Base-by-base conservation (phyloP, 2,329 filamentous ascomycete genomes). In the Sporothrix humicola region DNA sequence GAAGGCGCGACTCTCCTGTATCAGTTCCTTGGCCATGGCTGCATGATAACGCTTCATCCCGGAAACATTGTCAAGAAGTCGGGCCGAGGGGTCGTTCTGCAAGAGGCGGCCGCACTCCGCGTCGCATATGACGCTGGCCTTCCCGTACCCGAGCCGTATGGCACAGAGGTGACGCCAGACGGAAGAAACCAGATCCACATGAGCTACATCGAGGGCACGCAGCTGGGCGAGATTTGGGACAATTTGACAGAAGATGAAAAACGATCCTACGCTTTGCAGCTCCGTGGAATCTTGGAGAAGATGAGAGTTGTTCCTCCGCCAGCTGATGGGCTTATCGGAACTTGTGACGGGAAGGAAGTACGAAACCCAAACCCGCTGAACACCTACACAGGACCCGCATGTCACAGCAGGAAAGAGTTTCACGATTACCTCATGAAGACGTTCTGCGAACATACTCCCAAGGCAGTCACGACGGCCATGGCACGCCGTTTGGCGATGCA, bases 291-390 rank as follows among this genome's bases (percentile, higher is more conserved):
- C 1, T 5, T 80, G 12, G 54, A 73, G 17, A 77, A 23, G 26
- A 81, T 81, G 79, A 73, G 78, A 65, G 74, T 76, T 31, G 59
- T 79, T 2, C 31, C 75, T 0, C 75, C 78, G 3, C 79, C 78
- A 0, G 63, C 74, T 2, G 3, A 73, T 3, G 6, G 5, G 12
- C 69, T 77, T 52, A 78, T 80, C 31, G 78, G 79, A 26, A 75
- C 74, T 12, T 81, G 78, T 72, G 78, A 78, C 61, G 77, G 77
- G 13, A 75, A 54, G 1, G 76, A 78, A 37, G 78, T 81, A 23
- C 76, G 78, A 9, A 79, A 81, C 48, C 77, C 75, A 0, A 77
- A 78, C 0, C 13, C 74, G 0, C 71, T 76, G 68, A 75, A 74
- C 8, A 78, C 77, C 0, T 77, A 78, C 71, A 73, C 75, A 44